These are phyloP conservation scores for Pluteus cervinus DNA, from an alignment of 768 basidiomycete genomes.

Conservation along the genomic window DNA sequence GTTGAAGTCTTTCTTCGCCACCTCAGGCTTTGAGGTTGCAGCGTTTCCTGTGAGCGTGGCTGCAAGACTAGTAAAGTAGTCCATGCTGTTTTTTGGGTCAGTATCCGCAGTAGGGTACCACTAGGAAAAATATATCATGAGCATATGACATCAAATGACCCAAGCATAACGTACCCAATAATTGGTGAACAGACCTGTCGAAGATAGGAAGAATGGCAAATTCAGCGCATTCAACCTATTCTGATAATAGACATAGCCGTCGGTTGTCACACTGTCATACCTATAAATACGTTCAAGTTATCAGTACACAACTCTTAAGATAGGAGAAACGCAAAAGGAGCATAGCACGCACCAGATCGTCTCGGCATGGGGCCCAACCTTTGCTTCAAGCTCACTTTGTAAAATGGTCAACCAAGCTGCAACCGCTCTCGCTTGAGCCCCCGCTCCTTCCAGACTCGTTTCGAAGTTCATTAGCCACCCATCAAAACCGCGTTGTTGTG, in stretches of 20 bases:
- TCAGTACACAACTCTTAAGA: background rate
- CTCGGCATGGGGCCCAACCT: slow-evolving; percentile 63
- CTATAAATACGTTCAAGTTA: slow-evolving; percentile 23
- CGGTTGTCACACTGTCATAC: slow-evolving; percentile 69
- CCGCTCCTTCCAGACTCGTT: slow-evolving; percentile 39
- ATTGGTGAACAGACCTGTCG: slow-evolving; percentile 69
- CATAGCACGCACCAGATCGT: slow-evolving; percentile 50
- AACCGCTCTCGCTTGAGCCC: slow-evolving; percentile 56
- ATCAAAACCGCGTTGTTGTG: slow-evolving; percentile 71
- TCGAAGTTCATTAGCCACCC: slow-evolving; percentile 86
- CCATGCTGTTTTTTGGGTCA: slow-evolving; percentile 43
- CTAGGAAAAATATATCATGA: too few relatives aligned
- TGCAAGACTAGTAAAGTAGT: slow-evolving; percentile 51
- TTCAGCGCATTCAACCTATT: slow-evolving; percentile 66
- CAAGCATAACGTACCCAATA: slow-evolving; percentile 56
- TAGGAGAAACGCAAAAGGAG: background rate
- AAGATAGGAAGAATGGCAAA: slow-evolving; percentile 70
- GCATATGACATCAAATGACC: background rate
- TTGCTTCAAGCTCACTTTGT: slow-evolving; percentile 44
- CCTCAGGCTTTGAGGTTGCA: slow-evolving; percentile 13
- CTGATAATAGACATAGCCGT: slow-evolving; percentile 64
- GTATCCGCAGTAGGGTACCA: slow-evolving; percentile 65
- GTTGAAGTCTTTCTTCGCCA: slow-evolving; percentile 34
- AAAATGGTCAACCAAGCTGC: slow-evolving; percentile 66
- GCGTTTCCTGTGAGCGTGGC: slow-evolving; percentile 23